Base-by-base conservation (phyloP, 495 filamentous ascomycete species). In the Penicillium cosmopolitanum region DNA sequence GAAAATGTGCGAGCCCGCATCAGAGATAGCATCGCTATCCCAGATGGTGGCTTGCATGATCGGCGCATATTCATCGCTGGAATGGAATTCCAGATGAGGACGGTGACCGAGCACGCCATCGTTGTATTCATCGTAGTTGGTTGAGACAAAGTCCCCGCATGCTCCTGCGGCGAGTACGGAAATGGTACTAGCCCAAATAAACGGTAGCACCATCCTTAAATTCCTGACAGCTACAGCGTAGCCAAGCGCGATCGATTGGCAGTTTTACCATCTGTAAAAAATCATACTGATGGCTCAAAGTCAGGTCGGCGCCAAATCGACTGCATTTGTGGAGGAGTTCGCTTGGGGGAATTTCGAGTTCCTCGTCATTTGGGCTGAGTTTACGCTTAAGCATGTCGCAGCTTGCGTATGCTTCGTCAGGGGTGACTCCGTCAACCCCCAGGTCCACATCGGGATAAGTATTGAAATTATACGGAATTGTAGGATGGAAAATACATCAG, bases 51-150 rank as follows among this genome's bases (percentile, higher is more conserved):
- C 65, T 44, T 67, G 65, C 25, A 67, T 47, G 1, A 67, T 23
- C 15, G 65, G 65, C 1, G 65, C 40, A 28, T 53, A 67, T 59
- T 67, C 65, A 48, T 9, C 50, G 53, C 65, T 67, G 1, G 65
- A 64, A 10, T 67, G 61, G 15, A 59, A 67, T 21, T 67, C 65
- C 6, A 64, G 58, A 55, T 67, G 65, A 10, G 65, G 65, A 21
- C 65, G 55, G 35, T 67, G 65, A 21, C 65, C 65, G 7, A 67
- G 35, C 18, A 35, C 52, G 19, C 61, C 65, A 19, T 58, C 51
- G 47, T 67, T 67, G 56, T 64, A 67, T 23, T 40, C 31, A 10
- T 56, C 34, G 50, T 62, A 63, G 54, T 66, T 43, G 9, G 58
- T 57, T 6, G 60, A 66, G 6, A 66, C 53, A 34, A 57, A 66